Evolutionary conservation across 805 yeast species (phyloP).

Genomic region (Candida boleticola): DNA sequence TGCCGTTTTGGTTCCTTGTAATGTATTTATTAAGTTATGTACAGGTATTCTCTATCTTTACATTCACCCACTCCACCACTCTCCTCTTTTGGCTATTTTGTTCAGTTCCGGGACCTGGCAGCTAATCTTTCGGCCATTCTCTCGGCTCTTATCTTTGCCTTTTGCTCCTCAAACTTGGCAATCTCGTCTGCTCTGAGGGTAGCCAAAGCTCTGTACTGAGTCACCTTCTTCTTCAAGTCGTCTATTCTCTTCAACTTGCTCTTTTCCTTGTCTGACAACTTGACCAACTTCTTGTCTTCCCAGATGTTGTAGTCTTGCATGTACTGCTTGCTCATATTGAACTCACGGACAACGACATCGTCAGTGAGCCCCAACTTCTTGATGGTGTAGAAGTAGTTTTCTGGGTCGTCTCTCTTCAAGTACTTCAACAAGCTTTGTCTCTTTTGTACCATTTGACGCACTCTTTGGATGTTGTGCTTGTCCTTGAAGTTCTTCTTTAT

Average conservation of each 20-base stretch:
- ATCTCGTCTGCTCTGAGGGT: conserved; percentile 29
- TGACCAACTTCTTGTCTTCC: conserved; percentile 70
- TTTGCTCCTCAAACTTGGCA: conserved; percentile 2
- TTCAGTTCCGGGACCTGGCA: neutral
- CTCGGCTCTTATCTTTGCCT: conserved; percentile 3
- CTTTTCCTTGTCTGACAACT: conserved; percentile 35
- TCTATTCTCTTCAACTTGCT: conserved; percentile 25
- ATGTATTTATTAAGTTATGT: neutral
- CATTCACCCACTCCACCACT: too few species aligned
- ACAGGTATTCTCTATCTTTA: neutral
- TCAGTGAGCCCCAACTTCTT: conserved; percentile 87
- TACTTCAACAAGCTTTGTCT: conserved; percentile 83
- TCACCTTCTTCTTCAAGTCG: conserved; percentile 40
- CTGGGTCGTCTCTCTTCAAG: conserved; percentile 75
- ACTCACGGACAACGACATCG: conserved; percentile 72
- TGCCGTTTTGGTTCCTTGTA: too few species aligned
- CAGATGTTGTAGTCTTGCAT: conserved; percentile 75
- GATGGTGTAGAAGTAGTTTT: conserved; percentile 80
- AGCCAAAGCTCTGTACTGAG: conserved; percentile 37
- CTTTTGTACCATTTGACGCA: conserved; percentile 83
- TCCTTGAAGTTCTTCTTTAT: conserved; percentile 69
- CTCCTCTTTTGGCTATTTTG: neutral
- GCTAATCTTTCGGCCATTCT: neutral
- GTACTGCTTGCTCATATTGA: conserved; percentile 74
- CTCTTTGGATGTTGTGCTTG: conserved; percentile 60